Conservation (phyloP, 495 filamentous ascomycete species). For the Penicillium bialowiezense region DNA sequence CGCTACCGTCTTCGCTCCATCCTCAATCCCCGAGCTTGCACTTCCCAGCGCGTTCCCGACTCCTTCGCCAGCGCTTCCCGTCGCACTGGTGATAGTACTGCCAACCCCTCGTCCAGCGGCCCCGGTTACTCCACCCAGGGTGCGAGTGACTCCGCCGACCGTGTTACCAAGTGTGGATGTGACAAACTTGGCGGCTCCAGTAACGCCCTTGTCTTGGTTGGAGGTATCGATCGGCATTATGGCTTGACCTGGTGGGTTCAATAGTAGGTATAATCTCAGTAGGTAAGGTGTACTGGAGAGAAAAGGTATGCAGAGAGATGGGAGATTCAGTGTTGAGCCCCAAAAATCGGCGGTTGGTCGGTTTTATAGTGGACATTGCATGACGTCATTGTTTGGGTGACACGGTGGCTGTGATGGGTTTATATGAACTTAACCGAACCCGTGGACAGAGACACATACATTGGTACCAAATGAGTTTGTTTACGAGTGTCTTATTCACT, state of each 20-base stretch:
- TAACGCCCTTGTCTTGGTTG: constrained; percentile 32
- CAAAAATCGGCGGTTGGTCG: too few species aligned
- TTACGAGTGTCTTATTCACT: too few species aligned
- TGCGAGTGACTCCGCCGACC: constrained; percentile 61
- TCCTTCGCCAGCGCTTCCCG: constrained; percentile 61
- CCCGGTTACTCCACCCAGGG: constrained; percentile 66
- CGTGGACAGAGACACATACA: too few species aligned
- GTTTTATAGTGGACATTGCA: too few species aligned
- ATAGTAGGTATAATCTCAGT: background rate
- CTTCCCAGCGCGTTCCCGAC: constrained; percentile 64
- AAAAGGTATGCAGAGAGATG: background rate
- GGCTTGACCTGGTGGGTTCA: too few species aligned
- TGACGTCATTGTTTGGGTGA: too few species aligned
- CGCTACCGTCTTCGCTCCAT: constrained; percentile 53
- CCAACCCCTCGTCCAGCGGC: constrained; percentile 63
- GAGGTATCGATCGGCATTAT: constrained; percentile 21
- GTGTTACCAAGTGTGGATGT: constrained; percentile 58
- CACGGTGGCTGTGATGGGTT: too few species aligned
- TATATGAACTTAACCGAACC: too few species aligned
- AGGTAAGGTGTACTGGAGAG: background rate
- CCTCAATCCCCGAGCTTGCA: constrained; percentile 58
- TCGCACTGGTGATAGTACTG: constrained; percentile 59
- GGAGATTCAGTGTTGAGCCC: too few species aligned
- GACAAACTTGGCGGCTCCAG: constrained; percentile 44
- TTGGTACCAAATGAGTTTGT: too few species aligned